Evolutionary conservation across 2,329 filamentous ascomycete species (phyloP), one percentile per base, ranked within the genome.

Genomic region (Cladophialophora chaetospira): DNA sequence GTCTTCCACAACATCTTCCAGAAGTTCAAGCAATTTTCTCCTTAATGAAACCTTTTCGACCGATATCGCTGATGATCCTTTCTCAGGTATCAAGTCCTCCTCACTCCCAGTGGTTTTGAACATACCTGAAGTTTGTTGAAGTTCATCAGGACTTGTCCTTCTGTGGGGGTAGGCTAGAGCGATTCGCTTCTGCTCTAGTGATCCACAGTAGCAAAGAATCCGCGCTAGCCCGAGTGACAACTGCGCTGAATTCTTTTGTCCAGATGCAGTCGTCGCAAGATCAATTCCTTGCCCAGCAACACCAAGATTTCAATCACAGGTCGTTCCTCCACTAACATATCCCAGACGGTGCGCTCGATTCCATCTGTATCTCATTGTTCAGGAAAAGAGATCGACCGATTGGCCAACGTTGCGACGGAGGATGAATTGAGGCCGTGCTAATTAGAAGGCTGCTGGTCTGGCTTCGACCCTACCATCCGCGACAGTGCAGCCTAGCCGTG

Each of bases 351-450:
- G n/a, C n/a, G n/a, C n/a, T n/a, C n/a, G 9, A 28, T 17, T 8
- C 23, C 19, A 44, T 21, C 23, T 13, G 23, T 28, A 5, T 28
- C 11, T 23, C 21, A 25, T 19, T 13, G 6, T 25, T 13, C 42
- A 9, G 42, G 23, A 51, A 51, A 28, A 21, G 15, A 17, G 35
- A 50, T 28, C 10, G 3, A 47, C 36, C 35, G 23, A 42, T 35
- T 42, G n/a, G 35, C 11, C 3, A 33, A 15, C 48, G 9, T n/a
- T 26, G 25, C 17, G 26, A 23, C 25, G 13, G 52, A 55, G 43
- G 31, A 54, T 54, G 51, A 54, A 54, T 47, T 54, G 51, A 54
- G 35, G 25, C 35, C 33, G 23, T 25, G 21, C 29, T 10, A 25
- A 54, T 23, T 43, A 17, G 23, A 48, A 47, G 44, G 43, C 52